phyloP scores from a whole-genome alignment of 2,329 filamentous ascomycete genomes.

The Fusarium temperatum region DNA sequence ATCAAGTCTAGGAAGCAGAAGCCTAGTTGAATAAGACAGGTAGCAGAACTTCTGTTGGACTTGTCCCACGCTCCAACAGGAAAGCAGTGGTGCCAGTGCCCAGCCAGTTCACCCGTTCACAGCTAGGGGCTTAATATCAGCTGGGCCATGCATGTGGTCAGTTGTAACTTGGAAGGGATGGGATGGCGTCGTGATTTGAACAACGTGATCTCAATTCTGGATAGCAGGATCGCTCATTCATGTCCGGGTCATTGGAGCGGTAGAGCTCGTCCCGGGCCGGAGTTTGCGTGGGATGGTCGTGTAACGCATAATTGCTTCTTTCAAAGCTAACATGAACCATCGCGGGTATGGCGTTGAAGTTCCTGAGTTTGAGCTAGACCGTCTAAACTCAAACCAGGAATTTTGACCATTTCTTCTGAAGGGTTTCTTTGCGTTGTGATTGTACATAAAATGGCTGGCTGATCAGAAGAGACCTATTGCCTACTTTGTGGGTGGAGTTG shows the following conservation, averaged over 20 bases:
- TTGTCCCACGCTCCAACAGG: slow-evolving; percentile 7
- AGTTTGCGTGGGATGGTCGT: slow-evolving; percentile 3
- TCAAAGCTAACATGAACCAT: background rate
- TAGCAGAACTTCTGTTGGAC: background rate
- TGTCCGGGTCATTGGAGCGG: slow-evolving; percentile 15
- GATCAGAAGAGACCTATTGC: slow-evolving; percentile 6
- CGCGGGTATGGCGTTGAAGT: background rate
- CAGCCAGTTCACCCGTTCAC: background rate
- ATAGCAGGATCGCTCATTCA: background rate
- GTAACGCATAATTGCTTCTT: background rate
- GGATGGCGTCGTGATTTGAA: slow-evolving; percentile 17
- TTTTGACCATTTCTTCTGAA: background rate
- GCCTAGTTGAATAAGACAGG: background rate
- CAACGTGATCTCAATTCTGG: slow-evolving; percentile 23
- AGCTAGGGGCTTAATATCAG: background rate
- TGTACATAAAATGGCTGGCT: background rate
- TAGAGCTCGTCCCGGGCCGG: slow-evolving; percentile 2
- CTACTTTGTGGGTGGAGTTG: background rate
- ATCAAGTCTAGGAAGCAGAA: slow-evolving; percentile 2
- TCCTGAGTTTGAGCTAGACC: background rate
- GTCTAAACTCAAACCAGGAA: background rate
- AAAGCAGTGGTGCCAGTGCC: background rate
- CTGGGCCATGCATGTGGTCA: slow-evolving; percentile 28
- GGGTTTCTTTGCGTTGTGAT: background rate
- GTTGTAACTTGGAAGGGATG: slow-evolving; percentile 17